phyloP scores from a whole-genome alignment of 768 basidiomycete genomes.

The Pleurotus eryngii region DNA sequence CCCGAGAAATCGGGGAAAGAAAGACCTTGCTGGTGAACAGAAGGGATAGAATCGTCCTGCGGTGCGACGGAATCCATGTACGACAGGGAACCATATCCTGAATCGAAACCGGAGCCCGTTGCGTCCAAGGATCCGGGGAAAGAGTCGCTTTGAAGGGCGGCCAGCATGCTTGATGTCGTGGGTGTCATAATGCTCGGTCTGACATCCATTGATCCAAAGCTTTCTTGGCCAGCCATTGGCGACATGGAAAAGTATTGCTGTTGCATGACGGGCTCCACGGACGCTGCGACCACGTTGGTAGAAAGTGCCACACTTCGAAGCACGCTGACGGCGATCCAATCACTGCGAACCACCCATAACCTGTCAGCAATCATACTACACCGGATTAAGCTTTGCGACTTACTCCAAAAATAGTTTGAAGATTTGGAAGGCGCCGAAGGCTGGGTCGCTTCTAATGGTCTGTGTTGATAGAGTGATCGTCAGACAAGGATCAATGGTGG shows the following conservation, averaged over 20 bases:
- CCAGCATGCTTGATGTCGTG: slow-evolving; percentile 88
- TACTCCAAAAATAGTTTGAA: slow-evolving; percentile 88
- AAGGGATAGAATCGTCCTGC: slow-evolving; percentile 60
- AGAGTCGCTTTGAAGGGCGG: slow-evolving; percentile 75
- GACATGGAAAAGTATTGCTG: slow-evolving; percentile 77
- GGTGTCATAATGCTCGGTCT: slow-evolving; percentile 69
- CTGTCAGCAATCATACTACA: slow-evolving; percentile 13
- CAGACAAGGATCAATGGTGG: slow-evolving; percentile 1
- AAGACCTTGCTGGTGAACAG: slow-evolving; percentile 59
- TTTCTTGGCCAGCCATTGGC: slow-evolving; percentile 88
- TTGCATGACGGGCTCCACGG: slow-evolving; percentile 89
- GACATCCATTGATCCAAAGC: slow-evolving; percentile 62
- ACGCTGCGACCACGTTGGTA: slow-evolving; percentile 88
- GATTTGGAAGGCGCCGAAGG: slow-evolving; percentile 91
- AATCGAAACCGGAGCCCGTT: slow-evolving; percentile 54
- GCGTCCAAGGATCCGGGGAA: slow-evolving; percentile 72
- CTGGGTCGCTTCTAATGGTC: slow-evolving; percentile 91
- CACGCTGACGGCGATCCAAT: slow-evolving; percentile 91
- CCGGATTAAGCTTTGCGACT: slow-evolving; percentile 25
- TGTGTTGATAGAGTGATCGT: slow-evolving; percentile 23
- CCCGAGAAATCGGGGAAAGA: slow-evolving; percentile 70
- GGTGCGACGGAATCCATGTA: slow-evolving; percentile 73
- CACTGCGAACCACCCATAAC: slow-evolving; percentile 41
- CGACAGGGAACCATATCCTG: slow-evolving; percentile 66
- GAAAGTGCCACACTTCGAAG: slow-evolving; percentile 83